phyloP scores from a whole-genome alignment of 495 filamentous ascomycete species.

The Sabuloglossum arenarium region DNA sequence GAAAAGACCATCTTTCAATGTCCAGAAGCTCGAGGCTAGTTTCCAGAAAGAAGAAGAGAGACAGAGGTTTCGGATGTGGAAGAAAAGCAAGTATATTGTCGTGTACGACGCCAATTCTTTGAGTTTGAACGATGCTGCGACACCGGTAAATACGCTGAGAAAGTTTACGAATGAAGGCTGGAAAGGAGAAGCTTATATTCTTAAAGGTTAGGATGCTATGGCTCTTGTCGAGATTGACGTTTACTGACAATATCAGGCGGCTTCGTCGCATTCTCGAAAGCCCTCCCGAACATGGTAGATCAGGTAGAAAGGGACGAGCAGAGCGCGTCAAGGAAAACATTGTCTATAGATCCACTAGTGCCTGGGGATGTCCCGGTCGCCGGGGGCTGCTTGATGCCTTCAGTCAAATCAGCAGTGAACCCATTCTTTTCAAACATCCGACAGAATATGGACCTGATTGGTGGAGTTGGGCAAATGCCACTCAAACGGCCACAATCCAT shows the following conservation, averaged over 20 bases:
- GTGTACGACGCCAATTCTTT: conserved; percentile 68
- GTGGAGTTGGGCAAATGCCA: conserved; percentile 78
- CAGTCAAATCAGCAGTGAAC: conserved; percentile 42
- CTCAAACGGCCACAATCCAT: conserved; percentile 45
- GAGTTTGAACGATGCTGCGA: conserved; percentile 53
- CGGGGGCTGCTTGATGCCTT: conserved; percentile 72
- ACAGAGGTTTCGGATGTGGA: conserved; percentile 59
- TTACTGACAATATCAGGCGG: conserved; percentile 23
- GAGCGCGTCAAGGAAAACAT: conserved; percentile 6
- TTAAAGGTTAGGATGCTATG: conserved; percentile 29
- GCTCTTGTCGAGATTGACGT: conserved; percentile 9
- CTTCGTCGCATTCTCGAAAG: conserved; percentile 26
- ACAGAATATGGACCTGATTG: conserved; percentile 90
- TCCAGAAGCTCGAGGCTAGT: conserved; percentile 73
- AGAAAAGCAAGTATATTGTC: conserved; percentile 47
- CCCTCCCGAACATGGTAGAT: conserved; percentile 25
- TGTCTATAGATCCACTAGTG: conserved; percentile 23
- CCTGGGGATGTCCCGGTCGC: conserved; percentile 51
- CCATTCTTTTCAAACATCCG: conserved; percentile 94
- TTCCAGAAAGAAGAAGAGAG: conserved; percentile 60
- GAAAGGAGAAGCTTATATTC: conserved; percentile 46
- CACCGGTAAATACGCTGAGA: conserved; percentile 67
- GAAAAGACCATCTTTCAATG: conserved; percentile 77
- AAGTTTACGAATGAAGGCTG: conserved; percentile 82
- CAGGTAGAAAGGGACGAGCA: conserved; percentile 6